These are phyloP conservation scores for Amaranthus cruentus DNA, from an alignment of 148 eudicot species.

Conservation along the genomic window DNA sequence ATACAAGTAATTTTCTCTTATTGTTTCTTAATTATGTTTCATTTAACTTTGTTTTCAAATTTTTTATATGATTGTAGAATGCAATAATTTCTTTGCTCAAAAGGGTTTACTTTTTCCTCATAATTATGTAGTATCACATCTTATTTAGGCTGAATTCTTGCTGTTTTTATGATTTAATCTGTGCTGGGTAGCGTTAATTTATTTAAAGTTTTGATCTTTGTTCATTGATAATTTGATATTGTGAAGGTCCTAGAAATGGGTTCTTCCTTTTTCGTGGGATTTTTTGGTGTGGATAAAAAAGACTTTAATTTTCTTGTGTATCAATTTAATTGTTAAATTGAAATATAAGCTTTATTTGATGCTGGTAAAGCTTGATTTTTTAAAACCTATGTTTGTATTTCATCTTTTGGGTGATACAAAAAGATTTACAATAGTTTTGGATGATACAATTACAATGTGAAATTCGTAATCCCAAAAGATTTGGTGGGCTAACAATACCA, in stretches of 20 bases:
- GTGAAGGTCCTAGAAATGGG: not conserved
- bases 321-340: too few relatives aligned
- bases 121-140: not conserved
- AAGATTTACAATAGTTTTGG: too few relatives aligned
- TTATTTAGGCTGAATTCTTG: not conserved
- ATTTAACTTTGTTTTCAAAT: too few relatives aligned
- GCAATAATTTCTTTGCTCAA: not conserved
- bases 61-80: not conserved
- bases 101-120: slow-evolving; percentile 3
- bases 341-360: too few relatives aligned
- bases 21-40: not conserved
- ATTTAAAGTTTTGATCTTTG: slow-evolving; percentile 17
- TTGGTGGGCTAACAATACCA: too few relatives aligned
- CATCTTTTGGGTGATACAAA: too few relatives aligned
- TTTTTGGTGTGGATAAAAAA: too few relatives aligned
- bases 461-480: too few relatives aligned
- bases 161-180: not conserved
- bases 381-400: too few relatives aligned
- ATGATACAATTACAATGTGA: too few relatives aligned
- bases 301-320: too few relatives aligned
- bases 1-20: slow-evolving; percentile 12
- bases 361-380: too few relatives aligned
- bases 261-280: not conserved
- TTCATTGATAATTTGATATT: not conserved
- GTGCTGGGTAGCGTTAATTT: not conserved